Evolutionary conservation across 2,329 filamentous ascomycete species (phyloP).

Genomic region (Botrytis fragariae): DNA sequence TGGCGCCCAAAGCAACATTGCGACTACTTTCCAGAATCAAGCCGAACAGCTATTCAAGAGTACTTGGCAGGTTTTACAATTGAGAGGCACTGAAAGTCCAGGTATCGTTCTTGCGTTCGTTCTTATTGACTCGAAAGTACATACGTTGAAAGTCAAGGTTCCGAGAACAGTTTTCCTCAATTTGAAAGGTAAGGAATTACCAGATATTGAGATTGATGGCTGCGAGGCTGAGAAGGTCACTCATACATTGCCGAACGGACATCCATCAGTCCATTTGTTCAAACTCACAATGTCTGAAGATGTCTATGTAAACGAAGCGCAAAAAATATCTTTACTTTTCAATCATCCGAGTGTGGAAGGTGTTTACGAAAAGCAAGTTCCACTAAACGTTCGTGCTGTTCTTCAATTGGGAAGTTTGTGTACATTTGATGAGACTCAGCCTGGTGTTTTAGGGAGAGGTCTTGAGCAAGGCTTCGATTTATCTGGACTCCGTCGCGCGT

Average conservation of each 20-base stretch:
- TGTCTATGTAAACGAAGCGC: conserved; percentile 77
- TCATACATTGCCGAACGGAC: conserved; percentile 90
- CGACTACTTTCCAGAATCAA: conserved; percentile 81
- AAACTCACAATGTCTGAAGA: conserved; percentile 89
- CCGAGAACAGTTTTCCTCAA: conserved; percentile 90
- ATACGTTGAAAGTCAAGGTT: conserved; percentile 83
- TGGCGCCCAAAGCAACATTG: conserved; percentile 63
- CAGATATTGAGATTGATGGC: conserved; percentile 80
- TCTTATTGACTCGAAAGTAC: conserved; percentile 89
- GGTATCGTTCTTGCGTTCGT: conserved; percentile 88
- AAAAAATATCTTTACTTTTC: conserved; percentile 79
- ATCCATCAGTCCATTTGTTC: conserved; percentile 90
- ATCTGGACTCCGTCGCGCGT: conserved; percentile 65
- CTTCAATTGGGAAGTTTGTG: conserved; percentile 88
- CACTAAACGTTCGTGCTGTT: conserved; percentile 80
- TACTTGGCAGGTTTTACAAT: conserved; percentile 92
- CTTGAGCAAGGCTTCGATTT: conserved; percentile 93
- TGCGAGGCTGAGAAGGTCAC: conserved; percentile 92
- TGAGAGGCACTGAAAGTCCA: conserved; percentile 76
- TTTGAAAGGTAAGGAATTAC: conserved; percentile 80
- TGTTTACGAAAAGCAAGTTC: conserved; percentile 92
- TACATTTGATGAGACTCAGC: conserved; percentile 87
- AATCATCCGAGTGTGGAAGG: conserved; percentile 94
- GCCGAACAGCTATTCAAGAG: conserved; percentile 86
- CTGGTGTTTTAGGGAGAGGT: conserved; percentile 87